Conservation (phyloP, 768 basidiomycete genomes). For the Pulveroboletus sp. region DNA sequence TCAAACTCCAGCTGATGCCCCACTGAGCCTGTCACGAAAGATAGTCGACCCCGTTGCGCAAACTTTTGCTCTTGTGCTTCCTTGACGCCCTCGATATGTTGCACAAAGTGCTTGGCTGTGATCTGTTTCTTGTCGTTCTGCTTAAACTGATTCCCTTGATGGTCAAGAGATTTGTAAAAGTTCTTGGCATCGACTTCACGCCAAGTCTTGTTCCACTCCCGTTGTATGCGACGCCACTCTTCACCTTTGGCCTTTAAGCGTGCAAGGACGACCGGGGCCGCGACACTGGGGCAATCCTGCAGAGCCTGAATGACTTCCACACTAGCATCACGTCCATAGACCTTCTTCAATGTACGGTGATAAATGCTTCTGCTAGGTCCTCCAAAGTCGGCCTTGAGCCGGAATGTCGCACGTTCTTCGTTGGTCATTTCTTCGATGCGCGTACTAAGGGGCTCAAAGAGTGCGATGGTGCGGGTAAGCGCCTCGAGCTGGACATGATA, state of each 20-base stretch:
- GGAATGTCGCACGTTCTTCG: conserved; percentile 79
- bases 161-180: conserved; percentile 96
- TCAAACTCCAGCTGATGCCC: conserved; percentile 75
- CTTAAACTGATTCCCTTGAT: conserved; percentile 94
- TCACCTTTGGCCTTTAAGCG: conserved; percentile 93
- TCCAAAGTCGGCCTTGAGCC: conserved; percentile 84
- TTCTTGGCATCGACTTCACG: conserved; percentile 95
- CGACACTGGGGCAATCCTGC: conserved; percentile 86
- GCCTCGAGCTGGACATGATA: conserved; percentile 95
- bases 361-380: conserved; percentile 84
- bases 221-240: conserved; percentile 91
- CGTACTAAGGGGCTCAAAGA: conserved; percentile 81
- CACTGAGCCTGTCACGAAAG: conserved; percentile 44
- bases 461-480: conserved; percentile 81
- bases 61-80: conserved; percentile 47
- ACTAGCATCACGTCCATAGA: conserved; percentile 81
- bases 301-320: conserved; percentile 77
- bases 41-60: conserved; percentile 26
- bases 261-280: conserved; percentile 85
- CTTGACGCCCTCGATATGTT: conserved; percentile 69
- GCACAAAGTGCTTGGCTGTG: conserved; percentile 77
- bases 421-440: conserved; percentile 85
- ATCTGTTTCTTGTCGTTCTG: conserved; percentile 92
- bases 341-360: conserved; percentile 88
- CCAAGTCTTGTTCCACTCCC: conserved; percentile 97